Evolutionary conservation across 345 rosid genomes (phyloP).

Genomic region (Eucalyptus erythrocorys): DNA sequence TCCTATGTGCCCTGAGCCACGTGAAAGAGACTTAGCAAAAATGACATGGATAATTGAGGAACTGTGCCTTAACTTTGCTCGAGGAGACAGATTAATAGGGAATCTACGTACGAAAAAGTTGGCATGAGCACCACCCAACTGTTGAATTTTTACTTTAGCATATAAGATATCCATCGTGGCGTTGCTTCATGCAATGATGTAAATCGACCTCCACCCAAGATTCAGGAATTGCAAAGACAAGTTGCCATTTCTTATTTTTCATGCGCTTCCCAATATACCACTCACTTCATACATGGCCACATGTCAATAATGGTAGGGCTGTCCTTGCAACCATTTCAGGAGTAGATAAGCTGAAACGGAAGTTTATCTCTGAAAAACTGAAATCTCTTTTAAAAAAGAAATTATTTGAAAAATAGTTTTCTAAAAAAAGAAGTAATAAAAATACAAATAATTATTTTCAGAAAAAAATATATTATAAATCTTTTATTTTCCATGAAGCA

Average conservation of each 20-base stretch:
- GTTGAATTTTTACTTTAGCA: not conserved
- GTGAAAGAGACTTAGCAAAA: not conserved
- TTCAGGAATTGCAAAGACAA: not conserved
- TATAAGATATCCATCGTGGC: too few relatives aligned
- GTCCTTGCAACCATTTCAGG: not conserved
- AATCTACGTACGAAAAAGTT: not conserved
- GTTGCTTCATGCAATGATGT: not conserved
- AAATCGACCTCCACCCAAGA: not conserved
- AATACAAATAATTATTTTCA: not conserved
- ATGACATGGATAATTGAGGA: not conserved
- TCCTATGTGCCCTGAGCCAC: not conserved
- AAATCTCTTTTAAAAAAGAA: not conserved
- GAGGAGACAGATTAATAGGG: not conserved
- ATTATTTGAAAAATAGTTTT: not conserved
- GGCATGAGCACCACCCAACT: not conserved
- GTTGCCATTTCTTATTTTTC: not conserved
- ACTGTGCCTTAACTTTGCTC: not conserved
- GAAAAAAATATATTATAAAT: not conserved
- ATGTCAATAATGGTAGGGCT: not conserved
- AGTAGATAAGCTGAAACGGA: not conserved
- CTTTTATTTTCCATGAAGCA: not conserved
- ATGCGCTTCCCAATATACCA: not conserved
- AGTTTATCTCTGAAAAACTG: not conserved
- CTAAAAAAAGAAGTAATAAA: not conserved
- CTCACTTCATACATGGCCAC: not conserved